Base-by-base conservation (phyloP, 2,329 filamentous ascomycete species). In the Aspergillus uvarum region DNA sequence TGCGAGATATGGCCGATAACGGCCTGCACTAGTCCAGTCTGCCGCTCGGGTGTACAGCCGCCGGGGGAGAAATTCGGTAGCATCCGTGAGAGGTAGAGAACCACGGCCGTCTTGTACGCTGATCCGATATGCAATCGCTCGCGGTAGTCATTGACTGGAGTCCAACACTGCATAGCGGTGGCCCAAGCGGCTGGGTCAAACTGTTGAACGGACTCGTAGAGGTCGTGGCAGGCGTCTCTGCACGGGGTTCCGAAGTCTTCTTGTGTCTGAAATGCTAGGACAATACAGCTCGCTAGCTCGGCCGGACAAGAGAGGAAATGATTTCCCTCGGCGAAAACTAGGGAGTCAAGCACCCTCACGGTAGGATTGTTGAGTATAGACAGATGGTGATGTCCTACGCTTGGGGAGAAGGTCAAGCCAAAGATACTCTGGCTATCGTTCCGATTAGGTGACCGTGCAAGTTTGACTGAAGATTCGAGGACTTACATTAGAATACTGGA, bases 151-250 rank as follows among this genome's bases (percentile, higher is more conserved):
- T 38, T 35, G 14, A 31, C 19, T 5, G 58, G 53, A 4, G 49
- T n/a, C 11, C 50, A 48, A 14, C 14, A 21, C 26, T 56, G 58
- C 16, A 60, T 47, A 5, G 11, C 19, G 3, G 42, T 21, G 16
- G 54, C 53, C 58, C 58, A 60, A 2, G 35, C 26, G 3, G 29
- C n/a, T 4, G 58, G 58, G n/a, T 56, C 35, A 24, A 60, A 60
- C 2, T 14, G 29, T 19, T 47, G 58, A 12, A 56, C 47, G 26
- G 48, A 52, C n/a, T 19, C 29, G 26, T 12, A 24, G 32, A 32
- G 21, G 10, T 31, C 24, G 3, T 31, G 12, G 32, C 49, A 35
- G 32, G 14, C 32, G 32, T 35, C 32, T 14, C 32, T 14, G 11
- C 32, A 4, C 32, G 24, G 24, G 6, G 6, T 26, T 26, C 8